A percentile compares a stretch with the other conserved stretches of the same genome.
phyloP scores from a whole-genome alignment of 495 filamentous ascomycete genomes.

The Barbatosphaeria neglecta region DNA sequence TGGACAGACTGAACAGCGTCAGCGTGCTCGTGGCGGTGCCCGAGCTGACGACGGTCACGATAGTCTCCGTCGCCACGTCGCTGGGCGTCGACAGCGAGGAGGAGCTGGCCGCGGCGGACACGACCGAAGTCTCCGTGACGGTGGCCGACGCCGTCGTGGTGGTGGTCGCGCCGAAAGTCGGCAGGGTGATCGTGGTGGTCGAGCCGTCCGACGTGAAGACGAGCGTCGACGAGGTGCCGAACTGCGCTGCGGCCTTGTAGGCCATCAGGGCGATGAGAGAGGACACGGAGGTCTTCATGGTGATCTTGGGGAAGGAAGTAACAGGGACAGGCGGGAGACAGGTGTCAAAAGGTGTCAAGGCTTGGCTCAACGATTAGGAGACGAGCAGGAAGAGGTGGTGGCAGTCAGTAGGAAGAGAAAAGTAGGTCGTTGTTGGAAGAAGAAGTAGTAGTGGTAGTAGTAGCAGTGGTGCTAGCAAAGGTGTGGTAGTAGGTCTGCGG shows the following conservation, averaged over 20 bases:
- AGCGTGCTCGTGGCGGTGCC: neutral
- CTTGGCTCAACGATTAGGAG: neutral
- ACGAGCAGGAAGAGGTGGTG: neutral
- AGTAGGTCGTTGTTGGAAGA: no score
- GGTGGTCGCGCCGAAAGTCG: slow-evolving; percentile 14
- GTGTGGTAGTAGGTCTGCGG: neutral
- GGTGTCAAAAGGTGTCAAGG: no score
- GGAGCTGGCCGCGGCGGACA: neutral
- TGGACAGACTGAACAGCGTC: neutral
- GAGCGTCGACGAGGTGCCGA: slow-evolving; percentile 21
- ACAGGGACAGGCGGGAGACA: neutral
- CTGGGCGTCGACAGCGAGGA: neutral
- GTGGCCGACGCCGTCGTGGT: neutral
- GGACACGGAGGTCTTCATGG: slow-evolving; percentile 5
- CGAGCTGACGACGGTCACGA: neutral
- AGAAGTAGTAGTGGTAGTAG: no score
- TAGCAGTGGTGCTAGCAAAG: no score
- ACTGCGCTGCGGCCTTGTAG: slow-evolving; percentile 11
- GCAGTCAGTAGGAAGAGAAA: neutral
- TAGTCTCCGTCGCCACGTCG: neutral
- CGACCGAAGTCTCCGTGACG: neutral
- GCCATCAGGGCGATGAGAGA: slow-evolving; percentile 2
- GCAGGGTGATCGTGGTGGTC: slow-evolving; percentile 50
- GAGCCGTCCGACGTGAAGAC: slow-evolving; percentile 53
- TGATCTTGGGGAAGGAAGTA: neutral